Conservation (phyloP, 1,139 yeast species). For the Hyphopichia burtonii region DNA sequence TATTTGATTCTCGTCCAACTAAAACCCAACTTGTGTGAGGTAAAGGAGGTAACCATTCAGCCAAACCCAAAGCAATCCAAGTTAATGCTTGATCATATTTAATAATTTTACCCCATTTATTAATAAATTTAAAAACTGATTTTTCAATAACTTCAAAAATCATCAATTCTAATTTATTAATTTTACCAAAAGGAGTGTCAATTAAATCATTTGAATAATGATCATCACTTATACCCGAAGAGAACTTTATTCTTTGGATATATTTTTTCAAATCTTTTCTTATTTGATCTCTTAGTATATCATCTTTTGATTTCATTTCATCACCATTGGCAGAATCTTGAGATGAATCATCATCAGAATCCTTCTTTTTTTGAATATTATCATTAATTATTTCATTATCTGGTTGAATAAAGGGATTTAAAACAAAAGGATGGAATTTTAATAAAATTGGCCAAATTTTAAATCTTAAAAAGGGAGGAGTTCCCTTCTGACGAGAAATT, state of each 20-base stretch:
- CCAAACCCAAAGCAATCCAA: conserved; percentile 85
- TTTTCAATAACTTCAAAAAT: conserved; percentile 59
- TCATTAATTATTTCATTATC: conserved; percentile 31
- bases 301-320: conserved; percentile 14
- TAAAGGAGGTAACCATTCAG: conserved; percentile 84
- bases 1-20: conserved; percentile 37
- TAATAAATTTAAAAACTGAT: conserved; percentile 62
- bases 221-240: neutral
- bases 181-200: conserved; percentile 8
- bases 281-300: conserved; percentile 30
- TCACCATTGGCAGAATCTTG: neutral
- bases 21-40: conserved; percentile 44
- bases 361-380: conserved; percentile 1
- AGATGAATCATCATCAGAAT: neutral
- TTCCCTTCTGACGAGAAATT: conserved; percentile 78
- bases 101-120: conserved; percentile 76
- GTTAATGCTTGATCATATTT: conserved; percentile 80
- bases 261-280: conserved; percentile 54
- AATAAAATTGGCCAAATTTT: conserved; percentile 83
- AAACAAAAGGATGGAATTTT: conserved; percentile 81
- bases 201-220: neutral
- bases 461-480: conserved; percentile 79
- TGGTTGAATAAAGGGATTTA: conserved; percentile 68
- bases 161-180: conserved; percentile 45
- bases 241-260: conserved; percentile 40